Percentiles rank a stretch among this genome's conserved stretches.
Evolutionary conservation across 225 moss, liverwort and hornwort species (phyloP).

Genomic region (Pleurozium schreberi): DNA sequence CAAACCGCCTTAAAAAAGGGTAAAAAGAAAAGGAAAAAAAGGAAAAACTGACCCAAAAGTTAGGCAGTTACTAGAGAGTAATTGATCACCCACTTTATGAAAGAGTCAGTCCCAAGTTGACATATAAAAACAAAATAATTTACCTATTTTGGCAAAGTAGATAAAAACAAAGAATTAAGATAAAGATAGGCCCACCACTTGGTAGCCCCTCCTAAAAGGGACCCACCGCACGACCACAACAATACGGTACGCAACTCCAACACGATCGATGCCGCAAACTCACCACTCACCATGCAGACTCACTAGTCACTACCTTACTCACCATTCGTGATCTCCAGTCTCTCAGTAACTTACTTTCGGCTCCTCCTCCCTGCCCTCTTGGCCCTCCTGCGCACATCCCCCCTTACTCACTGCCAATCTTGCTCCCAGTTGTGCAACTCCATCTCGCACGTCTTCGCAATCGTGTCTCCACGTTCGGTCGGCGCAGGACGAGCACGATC

Average conservation of each 20-base stretch:
- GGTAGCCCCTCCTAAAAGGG: background rate
- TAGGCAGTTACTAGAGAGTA: too few species aligned
- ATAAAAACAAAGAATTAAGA: background rate
- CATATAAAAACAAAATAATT: background rate
- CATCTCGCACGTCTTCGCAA: background rate
- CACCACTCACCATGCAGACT: background rate
- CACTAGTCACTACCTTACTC: background rate
- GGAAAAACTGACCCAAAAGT: background rate
- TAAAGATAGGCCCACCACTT: background rate
- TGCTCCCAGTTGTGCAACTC: background rate
- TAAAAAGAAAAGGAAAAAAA: accelerated
- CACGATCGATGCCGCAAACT: background rate
- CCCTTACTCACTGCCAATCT: background rate
- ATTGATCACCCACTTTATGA: too few species aligned
- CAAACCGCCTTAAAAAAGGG: accelerated
- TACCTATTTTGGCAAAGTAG: background rate
- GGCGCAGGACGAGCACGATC: background rate
- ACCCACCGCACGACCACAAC: background rate
- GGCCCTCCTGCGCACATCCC: background rate
- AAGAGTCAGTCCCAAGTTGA: background rate
- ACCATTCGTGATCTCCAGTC: background rate
- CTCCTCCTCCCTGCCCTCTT: background rate
- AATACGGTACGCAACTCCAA: background rate
- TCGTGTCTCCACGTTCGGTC: background rate
- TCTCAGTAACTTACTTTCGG: background rate